Evolutionary conservation across 2,329 filamentous ascomycete genomes (phyloP).

Genomic region (Dothiorella sarmentorum): DNA sequence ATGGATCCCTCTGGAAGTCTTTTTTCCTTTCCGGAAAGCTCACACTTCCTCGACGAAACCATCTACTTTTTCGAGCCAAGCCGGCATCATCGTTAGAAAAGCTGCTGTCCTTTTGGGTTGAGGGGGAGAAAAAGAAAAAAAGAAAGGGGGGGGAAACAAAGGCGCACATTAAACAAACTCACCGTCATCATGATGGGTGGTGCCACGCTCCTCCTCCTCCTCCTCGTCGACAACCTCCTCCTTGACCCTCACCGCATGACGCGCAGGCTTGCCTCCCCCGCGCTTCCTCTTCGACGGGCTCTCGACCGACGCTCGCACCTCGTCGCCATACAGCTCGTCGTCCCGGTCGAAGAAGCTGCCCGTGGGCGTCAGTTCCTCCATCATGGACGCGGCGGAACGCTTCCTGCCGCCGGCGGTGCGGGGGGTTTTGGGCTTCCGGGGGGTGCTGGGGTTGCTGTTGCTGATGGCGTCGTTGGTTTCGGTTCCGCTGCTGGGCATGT

Average conservation of each 20-base stretch:
- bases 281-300: neutral
- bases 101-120: too few species aligned
- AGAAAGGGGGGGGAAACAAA: too few species aligned
- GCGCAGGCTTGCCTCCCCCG: too few species aligned
- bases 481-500: neutral
- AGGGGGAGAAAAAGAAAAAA: too few species aligned
- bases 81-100: too few species aligned
- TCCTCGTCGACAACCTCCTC: constrained; percentile 19
- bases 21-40: too few species aligned
- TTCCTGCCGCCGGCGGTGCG: neutral
- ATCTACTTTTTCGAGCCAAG: too few species aligned
- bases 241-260: constrained; percentile 25
- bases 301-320: neutral
- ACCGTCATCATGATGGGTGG: too few species aligned
- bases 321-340: neutral
- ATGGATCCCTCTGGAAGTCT: too few species aligned
- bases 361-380: too few species aligned
- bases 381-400: neutral
- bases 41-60: neutral
- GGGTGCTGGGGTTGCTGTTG: neutral
- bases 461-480: neutral
- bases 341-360: neutral
- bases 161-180: neutral
- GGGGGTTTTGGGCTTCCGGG: neutral
- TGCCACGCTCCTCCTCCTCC: constrained; percentile 21